Evolutionary conservation across 176 grass and related monocot species (phyloP).

Genomic region (Aechmea fasciata): DNA sequence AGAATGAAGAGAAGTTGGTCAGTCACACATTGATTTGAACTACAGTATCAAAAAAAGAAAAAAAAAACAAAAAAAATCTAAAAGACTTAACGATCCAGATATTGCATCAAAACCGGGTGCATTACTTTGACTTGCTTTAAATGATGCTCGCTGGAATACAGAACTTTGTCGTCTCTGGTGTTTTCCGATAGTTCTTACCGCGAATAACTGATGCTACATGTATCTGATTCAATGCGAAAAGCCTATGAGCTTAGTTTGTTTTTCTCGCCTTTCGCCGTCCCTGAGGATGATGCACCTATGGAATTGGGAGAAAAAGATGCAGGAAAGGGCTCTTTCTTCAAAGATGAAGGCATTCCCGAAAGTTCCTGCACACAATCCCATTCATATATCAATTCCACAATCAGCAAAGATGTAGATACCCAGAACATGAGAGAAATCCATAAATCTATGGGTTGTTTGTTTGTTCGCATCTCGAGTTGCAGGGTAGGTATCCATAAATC

Average conservation of each 20-base stretch:
- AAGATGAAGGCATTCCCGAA: slow-evolving; percentile 66
- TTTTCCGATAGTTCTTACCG: neutral
- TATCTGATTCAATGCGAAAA: neutral
- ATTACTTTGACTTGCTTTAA: neutral
- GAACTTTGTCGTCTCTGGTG: neutral
- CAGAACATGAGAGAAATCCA: neutral
- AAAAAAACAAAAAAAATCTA: no score
- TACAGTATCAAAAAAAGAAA: no score
- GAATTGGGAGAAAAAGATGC: slow-evolving; percentile 46
- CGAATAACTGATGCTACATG: neutral
- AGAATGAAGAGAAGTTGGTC: no score
- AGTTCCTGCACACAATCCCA: slow-evolving; percentile 47
- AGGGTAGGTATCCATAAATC: neutral
- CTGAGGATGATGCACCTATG: slow-evolving; percentile 68
- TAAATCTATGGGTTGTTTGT: neutral
- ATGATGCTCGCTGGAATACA: neutral
- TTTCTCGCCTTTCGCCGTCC: slow-evolving; percentile 56
- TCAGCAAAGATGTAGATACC: neutral
- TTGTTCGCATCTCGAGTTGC: no score
- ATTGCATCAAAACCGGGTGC: neutral
- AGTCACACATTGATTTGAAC: no score
- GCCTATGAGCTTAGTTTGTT: slow-evolving; percentile 23
- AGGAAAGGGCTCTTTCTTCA: slow-evolving; percentile 58
- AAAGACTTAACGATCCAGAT: no score
- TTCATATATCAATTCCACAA: neutral